These are phyloP conservation scores for Trichoderma endophyticum DNA, from an alignment of 2,329 filamentous ascomycete genomes.

Conservation along the genomic window DNA sequence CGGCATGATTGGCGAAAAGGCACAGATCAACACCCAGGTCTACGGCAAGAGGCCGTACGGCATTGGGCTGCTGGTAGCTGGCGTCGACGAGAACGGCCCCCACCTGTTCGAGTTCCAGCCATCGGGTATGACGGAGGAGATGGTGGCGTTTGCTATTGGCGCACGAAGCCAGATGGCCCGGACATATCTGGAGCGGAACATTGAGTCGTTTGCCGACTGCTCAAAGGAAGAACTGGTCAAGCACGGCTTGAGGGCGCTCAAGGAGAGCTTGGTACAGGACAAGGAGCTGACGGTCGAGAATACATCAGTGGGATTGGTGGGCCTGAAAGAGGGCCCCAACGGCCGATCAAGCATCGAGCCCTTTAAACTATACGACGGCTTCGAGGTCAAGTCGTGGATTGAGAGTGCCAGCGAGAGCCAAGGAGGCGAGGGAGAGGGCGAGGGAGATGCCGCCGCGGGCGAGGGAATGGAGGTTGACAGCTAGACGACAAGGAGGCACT, in stretches of 20 bases:
- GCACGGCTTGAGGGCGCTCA: slow-evolving; percentile 86
- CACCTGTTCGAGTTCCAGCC: slow-evolving; percentile 99
- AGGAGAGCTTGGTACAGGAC: slow-evolving; percentile 94
- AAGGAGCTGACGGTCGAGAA: slow-evolving; percentile 97
- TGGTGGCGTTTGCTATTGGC: slow-evolving; percentile 93
- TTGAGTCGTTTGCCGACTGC: slow-evolving; percentile 76
- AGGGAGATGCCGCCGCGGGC: slow-evolving; percentile 34
- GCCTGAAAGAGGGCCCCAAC: slow-evolving; percentile 44
- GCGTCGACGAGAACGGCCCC: slow-evolving; percentile 88
- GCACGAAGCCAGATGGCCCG: slow-evolving; percentile 95
- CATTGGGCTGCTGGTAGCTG: slow-evolving; percentile 86
- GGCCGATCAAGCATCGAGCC: slow-evolving; percentile 63
- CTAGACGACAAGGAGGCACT: slow-evolving; percentile 26
- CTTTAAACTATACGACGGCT: slow-evolving; percentile 88
- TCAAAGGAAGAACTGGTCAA: slow-evolving; percentile 81
- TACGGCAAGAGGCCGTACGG: slow-evolving; percentile 96
- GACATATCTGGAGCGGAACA: slow-evolving; percentile 90
- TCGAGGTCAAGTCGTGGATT: slow-evolving; percentile 81
- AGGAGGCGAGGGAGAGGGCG: slow-evolving; percentile 37
- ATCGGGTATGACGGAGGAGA: slow-evolving; percentile 92
- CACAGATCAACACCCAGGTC: slow-evolving; percentile 95
- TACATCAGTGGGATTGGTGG: slow-evolving; percentile 85
- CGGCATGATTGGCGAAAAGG: slow-evolving; percentile 89
- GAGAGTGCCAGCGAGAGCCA: slow-evolving; percentile 63
- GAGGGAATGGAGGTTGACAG: slow-evolving; percentile 37